Percentiles rank a stretch among this genome's conserved stretches.
Evolutionary conservation across 805 yeast species (phyloP).

Genomic region (Yamadazyma nakazawae): DNA sequence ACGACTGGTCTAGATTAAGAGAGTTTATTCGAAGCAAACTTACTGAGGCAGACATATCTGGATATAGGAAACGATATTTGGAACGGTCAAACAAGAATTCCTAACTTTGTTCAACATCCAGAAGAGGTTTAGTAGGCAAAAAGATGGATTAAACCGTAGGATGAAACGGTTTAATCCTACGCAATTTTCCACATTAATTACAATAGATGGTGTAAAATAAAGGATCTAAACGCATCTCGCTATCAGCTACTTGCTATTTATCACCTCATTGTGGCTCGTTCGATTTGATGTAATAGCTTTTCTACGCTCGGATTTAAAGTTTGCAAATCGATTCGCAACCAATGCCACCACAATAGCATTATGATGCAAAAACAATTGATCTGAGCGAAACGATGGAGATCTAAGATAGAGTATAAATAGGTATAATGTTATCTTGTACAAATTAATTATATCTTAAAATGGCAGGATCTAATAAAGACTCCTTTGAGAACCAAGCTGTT

Average conservation of each 20-base stretch:
- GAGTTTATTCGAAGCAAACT: slow-evolving; percentile 14
- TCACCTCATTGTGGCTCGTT: neutral
- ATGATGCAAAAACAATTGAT: neutral
- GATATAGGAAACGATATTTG: slow-evolving; percentile 13
- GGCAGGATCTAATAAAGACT: neutral
- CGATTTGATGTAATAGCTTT: too few species aligned
- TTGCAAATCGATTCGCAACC: neutral
- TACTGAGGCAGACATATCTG: slow-evolving; percentile 13
- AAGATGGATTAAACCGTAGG: too few species aligned
- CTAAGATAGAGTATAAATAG: neutral
- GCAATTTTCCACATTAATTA: too few species aligned
- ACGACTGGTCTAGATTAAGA: neutral
- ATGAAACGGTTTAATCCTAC: too few species aligned
- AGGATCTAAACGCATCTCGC: too few species aligned
- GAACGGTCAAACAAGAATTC: slow-evolving; percentile 5
- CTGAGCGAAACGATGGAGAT: neutral
- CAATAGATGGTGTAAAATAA: too few species aligned
- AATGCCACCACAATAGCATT: neutral
- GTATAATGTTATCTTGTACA: too few species aligned
- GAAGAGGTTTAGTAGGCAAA: too few species aligned
- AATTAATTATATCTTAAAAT: too few species aligned
- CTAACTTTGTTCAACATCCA: neutral
- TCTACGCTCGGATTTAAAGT: neutral
- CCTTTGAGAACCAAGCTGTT: neutral
- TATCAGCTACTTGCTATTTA: too few species aligned